Base-by-base conservation (phyloP, 352 stramenopile genomes). In the Globisporangium barbulae region DNA sequence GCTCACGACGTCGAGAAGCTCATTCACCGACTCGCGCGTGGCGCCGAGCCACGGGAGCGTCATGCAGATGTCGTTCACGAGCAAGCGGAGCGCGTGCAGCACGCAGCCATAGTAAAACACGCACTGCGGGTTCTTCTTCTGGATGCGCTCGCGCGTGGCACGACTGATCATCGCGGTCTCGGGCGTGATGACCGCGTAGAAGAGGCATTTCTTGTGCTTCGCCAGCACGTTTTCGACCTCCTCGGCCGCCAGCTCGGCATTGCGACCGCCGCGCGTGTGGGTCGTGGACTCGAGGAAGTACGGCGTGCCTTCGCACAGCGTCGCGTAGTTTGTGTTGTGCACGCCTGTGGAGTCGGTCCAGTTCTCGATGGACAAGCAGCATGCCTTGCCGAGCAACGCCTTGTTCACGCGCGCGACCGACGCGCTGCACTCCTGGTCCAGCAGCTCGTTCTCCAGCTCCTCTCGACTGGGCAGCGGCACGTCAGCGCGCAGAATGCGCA, bases 101-200 rank as follows among this genome's bases (percentile, higher is more conserved):
- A 83, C 69, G 48, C 82, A 91, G n/a, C 82, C 82, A 52, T 91
- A 74, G 67, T 80, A 89, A 57, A 91, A 91, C 0, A 73, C 60
- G 58, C 79, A 88, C 61, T 85, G 76, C 21, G 74, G 74, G 53
- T 83, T 59, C 53, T 83, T 85, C 53, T 78, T 81, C 67, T 81
- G 73, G n/a, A 91, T 75, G 48, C 63, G 75, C 35, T 85, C 74
- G 10, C 74, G 76, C 44, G 67, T 82, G n/a, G 61, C 50, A 44
- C 73, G 78, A 35, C 68, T 74, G 50, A 91, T 54, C 10, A 66
- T 66, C 2, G 72, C 59, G 13, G 66, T 75, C 9, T 80, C 75
- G 17, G 82, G 78, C n/a, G 79, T 68, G 25, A 89, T 65, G 21
- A 91, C 67, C 2, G 78, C 79, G 41, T 76, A 78, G 13, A 85